Evolutionary conservation across 208 protist genomes (phyloP), one percentile per base, ranked within the genome.

Genomic region (Wallacemonas collosoma): DNA sequence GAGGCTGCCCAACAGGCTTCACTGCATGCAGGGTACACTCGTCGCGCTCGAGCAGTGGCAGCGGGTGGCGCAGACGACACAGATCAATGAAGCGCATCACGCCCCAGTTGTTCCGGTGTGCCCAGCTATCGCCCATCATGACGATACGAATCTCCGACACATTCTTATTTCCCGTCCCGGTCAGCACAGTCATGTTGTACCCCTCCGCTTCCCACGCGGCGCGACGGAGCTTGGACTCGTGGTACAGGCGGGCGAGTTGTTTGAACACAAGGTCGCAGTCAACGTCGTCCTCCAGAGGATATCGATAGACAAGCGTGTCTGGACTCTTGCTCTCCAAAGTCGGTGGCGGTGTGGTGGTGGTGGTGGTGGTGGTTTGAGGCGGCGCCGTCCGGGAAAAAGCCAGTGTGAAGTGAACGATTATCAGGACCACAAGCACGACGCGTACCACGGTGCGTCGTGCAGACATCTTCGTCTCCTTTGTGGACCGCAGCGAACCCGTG

Each of bases 61-160:
- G 3, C 7, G 56, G 17, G 3, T 36, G 15, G 43, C 60, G 40
- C 38, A 65, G 3, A 41, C 60, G 60, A 26, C 60, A 65, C 11
- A 14, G 4, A 48, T 65, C 60, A 6, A 65, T 6, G 43, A 53
- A 26, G 6, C 60, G 60, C 8, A 65, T 3, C 3, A 48, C 7
- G 41, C 11, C 6, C 60, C 38, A 44, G 7, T 15, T 36, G 17
- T 15, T 35, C 4, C 12, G 11, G n/a, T 41, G 60, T 3, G 14
- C 8, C 60, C 60, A 65, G 40, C 60, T 65, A 39, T 65, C 60
- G 43, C 60, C 60, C 2, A 65, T 38, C 8, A n/a, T 26, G 12
- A 65, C 7, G n/a, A 65, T 6, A 35, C 50, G 60, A 12, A 65
- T 8, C 43, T 65, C 60, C 5, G 36, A 14, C 41, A 65, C 26